Conservation (phyloP, 2,329 filamentous ascomycete species). For the Calonectria pteridis region DNA sequence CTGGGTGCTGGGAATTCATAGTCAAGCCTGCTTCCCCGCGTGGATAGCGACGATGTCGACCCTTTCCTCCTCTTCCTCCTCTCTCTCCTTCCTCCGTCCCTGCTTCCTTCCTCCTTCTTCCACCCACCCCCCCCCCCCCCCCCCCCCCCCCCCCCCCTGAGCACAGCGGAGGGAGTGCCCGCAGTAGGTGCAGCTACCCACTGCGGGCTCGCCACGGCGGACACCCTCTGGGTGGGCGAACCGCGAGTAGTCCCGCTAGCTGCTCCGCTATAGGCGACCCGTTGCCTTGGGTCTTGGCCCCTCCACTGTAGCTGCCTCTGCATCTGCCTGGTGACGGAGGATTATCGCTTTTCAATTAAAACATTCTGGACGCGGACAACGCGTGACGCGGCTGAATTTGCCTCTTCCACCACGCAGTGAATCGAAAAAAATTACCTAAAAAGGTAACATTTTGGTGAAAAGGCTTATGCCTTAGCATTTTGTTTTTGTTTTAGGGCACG, state of each 20-base stretch:
- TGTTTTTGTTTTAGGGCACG: neutral
- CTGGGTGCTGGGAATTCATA: neutral
- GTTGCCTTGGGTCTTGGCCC: slow-evolving; percentile 7
- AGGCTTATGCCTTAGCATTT: neutral
- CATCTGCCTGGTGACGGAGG: neutral
- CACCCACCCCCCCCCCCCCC: too few species aligned
- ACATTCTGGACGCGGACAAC: neutral
- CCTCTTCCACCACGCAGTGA: neutral
- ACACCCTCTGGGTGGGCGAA: neutral
- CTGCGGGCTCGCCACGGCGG: neutral
- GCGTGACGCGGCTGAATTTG: slow-evolving; percentile 15
- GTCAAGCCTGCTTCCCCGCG: neutral
- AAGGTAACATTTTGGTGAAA: neutral
- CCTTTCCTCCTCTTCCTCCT: neutral
- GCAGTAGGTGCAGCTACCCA: neutral
- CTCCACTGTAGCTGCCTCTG: neutral
- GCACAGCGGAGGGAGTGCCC: neutral
- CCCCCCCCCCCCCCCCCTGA: neutral
- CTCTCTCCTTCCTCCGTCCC: too few species aligned
- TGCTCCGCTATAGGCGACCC: slow-evolving; percentile 8
- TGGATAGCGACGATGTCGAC: neutral
- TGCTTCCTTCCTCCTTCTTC: neutral
- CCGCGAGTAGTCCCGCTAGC: neutral
- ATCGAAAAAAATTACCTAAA: slow-evolving; percentile 1
- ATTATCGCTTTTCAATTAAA: neutral